Base-by-base conservation (phyloP, 106 monocot genomes). In the Apostasia shenzhenica region DNA sequence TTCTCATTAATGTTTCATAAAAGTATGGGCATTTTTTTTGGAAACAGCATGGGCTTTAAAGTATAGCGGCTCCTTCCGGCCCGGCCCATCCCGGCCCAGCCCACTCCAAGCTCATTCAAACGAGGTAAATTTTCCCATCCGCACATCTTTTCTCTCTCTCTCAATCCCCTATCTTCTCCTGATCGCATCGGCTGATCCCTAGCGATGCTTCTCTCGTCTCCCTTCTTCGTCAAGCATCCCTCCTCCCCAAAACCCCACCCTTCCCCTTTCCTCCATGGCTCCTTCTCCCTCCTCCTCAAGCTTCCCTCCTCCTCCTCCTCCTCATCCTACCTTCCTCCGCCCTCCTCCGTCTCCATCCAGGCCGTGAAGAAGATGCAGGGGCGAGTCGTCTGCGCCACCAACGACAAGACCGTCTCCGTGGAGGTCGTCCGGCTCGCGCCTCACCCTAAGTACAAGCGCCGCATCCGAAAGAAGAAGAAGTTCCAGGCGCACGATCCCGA, bases 401-500 rank as follows among this genome's bases (percentile, higher is more conserved):
- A 66, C 81, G 89, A 97, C 81, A 87, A 92, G 82, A 97, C 97
- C 47, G 97, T 97, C 12, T 77, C 83, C 7, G 97, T 97, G 49
- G 86, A 88, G 75, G 92, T 92, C 46, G 77, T 85, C 8, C 82
- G 92, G 40, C 75, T 92, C 54, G 82, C 86, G 41, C 84, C 86
- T 3, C 86, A 89, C 69, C 89, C 89, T 50, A 97, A 97, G 82
- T 97, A 97, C 92, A 87, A 89, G 92, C 67, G 82, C 66, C 74
- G 92, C 37, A 64, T 89, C 59, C 68, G 89, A 45, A 83, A 56
- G 56, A 92, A 89, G 84, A 97, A 84, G 84, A 84, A 72, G 61
- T 92, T 79, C 86, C 92, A 97, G 73, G 97, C 97, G 8, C 92
- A 97, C 76, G 97, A 97, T 78, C 87, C 97, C 40, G 72, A 79